Base-by-base conservation (phyloP, 2,329 filamentous ascomycete species). In the Verticillium longisporum region DNA sequence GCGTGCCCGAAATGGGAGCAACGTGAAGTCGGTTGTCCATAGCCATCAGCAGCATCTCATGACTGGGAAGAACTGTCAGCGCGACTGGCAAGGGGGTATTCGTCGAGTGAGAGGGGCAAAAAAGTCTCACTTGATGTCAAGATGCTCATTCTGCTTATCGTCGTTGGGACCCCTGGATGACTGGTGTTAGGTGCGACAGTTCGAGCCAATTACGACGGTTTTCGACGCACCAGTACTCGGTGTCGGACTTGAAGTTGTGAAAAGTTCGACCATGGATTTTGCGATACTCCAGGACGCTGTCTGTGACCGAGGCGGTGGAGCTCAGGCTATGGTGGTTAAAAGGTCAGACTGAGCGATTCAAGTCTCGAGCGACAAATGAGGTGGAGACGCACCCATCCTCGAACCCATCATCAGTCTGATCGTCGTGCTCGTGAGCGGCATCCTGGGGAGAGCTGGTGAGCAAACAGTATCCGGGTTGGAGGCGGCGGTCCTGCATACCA, bases 21-120 rank as follows among this genome's bases (percentile, higher is more conserved):
- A 60, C 54, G 21, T 60, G 66, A 6, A 66, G 61, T 32, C 70
- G 68, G 13, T 74, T 72, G 18, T 69, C 69, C 1, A 76, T 65
- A n/a, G 72, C 63, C 34, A 76, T 60, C 4, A 64, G n/a, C 34
- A 63, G 33, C 1, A 56, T 57, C 14, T 63, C 59, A 26, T 61
- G 61, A 31, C 37, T 57, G 26, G 6, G 4, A n/a, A 21, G 18
- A 10, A 18, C 9, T 18, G 38, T 59, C 38, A 62, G 60, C 38
- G 59, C 57, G 34, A 55, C 11, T 18, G 7, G 5, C 5, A 3
- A 14, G 21, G 31, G 26, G 26, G 26, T 26, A 21, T 38, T 4
- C 9, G 36, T 7, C 5, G 38, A n/a, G 57, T 9, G 26, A 3
- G 31, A 58, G 33, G 55, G 33, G 21, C 18, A 31, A 31, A n/a